A percentile compares a stretch with the other conserved stretches of the same genome.
Conservation (phyloP, 345 rosid species). For the Eucalyptus tenuipes region DNA sequence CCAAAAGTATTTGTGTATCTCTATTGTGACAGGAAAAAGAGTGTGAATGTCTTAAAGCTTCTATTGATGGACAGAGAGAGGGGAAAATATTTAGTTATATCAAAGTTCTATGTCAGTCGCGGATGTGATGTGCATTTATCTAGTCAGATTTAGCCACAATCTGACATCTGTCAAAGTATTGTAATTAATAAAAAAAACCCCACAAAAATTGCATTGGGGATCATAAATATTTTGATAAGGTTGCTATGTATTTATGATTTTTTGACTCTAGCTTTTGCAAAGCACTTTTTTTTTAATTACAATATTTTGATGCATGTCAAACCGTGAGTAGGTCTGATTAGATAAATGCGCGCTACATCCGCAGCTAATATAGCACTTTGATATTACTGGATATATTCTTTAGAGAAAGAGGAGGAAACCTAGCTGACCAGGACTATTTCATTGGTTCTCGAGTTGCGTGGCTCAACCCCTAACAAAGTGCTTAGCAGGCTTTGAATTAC, state of each 20-base stretch:
- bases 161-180: rapidly evolving
- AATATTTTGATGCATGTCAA: too few species aligned
- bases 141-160: rapidly evolving
- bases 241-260: background rate
- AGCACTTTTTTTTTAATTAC: too few species aligned
- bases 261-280: too few species aligned
- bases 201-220: background rate
- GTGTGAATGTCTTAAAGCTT: background rate
- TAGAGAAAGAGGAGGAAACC: background rate
- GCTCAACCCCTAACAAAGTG: background rate
- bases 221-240: background rate
- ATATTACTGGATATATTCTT: background rate
- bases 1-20: background rate
- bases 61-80: background rate
- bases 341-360: background rate
- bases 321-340: too few species aligned
- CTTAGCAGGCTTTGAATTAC: background rate
- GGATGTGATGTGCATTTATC: background rate
- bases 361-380: background rate
- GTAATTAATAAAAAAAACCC: too few species aligned
- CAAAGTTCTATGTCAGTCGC: rapidly evolving
- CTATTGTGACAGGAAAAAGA: background rate
- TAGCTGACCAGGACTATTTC: background rate
- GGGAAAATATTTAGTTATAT: too few species aligned
- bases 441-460: background rate